phyloP scores from a whole-genome alignment of 2,329 filamentous ascomycete species.

The Dactylellina drechsleri region DNA sequence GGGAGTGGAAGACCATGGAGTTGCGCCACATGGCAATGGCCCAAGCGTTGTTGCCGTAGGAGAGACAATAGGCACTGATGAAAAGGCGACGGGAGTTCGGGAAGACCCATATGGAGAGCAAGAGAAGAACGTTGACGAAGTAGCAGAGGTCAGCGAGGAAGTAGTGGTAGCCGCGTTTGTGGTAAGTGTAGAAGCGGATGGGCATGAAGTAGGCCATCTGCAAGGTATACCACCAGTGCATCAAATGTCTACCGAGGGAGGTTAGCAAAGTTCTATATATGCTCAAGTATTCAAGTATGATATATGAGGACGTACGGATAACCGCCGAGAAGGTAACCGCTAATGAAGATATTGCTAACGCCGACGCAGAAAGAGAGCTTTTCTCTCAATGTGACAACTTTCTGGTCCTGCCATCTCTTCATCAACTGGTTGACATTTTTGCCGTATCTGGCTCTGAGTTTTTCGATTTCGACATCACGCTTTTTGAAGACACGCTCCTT shows the following conservation, averaged over 20 bases:
- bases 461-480: conserved; percentile 58
- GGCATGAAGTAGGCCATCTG: conserved; percentile 97
- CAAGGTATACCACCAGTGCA: conserved; percentile 90
- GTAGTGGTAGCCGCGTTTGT: conserved; percentile 91
- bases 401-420: conserved; percentile 82
- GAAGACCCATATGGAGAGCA: conserved; percentile 88
- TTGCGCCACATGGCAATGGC: conserved; percentile 99
- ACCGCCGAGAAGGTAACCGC: conserved; percentile 89
- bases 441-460: conserved; percentile 57
- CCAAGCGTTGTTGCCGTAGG: conserved; percentile 95
- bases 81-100: conserved; percentile 90
- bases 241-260: conserved; percentile 63
- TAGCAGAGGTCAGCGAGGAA: conserved; percentile 93
- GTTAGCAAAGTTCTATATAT: background rate
- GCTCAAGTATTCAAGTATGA: background rate
- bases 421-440: conserved; percentile 58
- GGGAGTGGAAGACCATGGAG: conserved; percentile 95
- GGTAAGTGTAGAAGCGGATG: conserved; percentile 90
- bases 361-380: conserved; percentile 96
- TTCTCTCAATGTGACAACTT: conserved; percentile 86
- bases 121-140: conserved; percentile 89
- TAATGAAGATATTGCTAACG: conserved; percentile 96
- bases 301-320: conserved; percentile 66
- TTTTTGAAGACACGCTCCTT: conserved; percentile 84
- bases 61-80: conserved; percentile 89